Percentiles rank a stretch among this genome's conserved stretches.
These are phyloP conservation scores for Lactarius sp. DNA, from an alignment of 768 basidiomycete species.

Conservation along the genomic window DNA sequence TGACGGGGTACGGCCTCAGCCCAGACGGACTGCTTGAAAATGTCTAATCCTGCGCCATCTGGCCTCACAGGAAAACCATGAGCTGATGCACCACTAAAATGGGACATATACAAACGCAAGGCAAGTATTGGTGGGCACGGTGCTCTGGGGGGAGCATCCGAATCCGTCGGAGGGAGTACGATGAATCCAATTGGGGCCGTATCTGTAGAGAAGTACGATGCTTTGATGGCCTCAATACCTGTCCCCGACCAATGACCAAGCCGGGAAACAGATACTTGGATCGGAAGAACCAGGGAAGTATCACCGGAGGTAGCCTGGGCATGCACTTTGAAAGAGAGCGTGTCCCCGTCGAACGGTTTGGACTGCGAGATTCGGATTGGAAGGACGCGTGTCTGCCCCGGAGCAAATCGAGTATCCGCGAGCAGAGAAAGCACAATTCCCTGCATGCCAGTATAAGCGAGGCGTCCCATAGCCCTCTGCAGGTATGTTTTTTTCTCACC, in stretches of 20 bases:
- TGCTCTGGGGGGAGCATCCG: conserved; percentile 25
- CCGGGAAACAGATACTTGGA: conserved; percentile 45
- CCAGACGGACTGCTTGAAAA: conserved; percentile 55
- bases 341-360: conserved; percentile 34
- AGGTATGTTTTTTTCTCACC: conserved; percentile 21
- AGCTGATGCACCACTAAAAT: neutral
- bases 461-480: neutral
- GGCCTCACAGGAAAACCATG: conserved; percentile 10
- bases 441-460: conserved; percentile 5
- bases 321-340: conserved; percentile 39
- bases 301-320: conserved; percentile 26
- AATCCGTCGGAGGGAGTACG: conserved; percentile 49
- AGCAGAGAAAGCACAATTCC: conserved; percentile 5
- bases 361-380: conserved; percentile 48
- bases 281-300: conserved; percentile 30
- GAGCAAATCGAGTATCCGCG: conserved; percentile 2
- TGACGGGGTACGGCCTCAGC: conserved; percentile 54
- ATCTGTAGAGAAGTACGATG: conserved; percentile 53
- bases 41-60: conserved; percentile 89
- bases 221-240: conserved; percentile 35
- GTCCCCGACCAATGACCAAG: conserved; percentile 38
- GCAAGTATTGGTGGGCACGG: conserved; percentile 53
- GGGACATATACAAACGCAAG: conserved; percentile 42
- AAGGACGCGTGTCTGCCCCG: conserved; percentile 39
- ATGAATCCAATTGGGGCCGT: conserved; percentile 55